Conservation (phyloP, 345 rosid species). For the Salix koriyanagi region DNA sequence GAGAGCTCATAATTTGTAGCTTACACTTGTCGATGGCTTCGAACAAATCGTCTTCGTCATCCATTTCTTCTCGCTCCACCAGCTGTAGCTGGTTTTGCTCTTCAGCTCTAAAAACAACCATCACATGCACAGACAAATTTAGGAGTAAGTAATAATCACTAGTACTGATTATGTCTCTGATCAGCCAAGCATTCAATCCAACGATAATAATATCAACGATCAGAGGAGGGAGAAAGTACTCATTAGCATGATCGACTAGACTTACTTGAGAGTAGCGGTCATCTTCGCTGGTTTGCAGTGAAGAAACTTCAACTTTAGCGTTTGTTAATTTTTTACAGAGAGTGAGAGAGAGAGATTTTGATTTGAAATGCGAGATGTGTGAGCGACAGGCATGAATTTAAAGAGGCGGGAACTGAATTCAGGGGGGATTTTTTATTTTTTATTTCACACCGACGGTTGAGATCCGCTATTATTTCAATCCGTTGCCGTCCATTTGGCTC, state of each 20-base stretch:
- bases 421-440: not conserved
- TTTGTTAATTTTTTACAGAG: not conserved
- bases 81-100: conserved; percentile 66
- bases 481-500: not conserved
- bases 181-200: too few relatives aligned
- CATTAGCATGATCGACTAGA: conserved; percentile 15
- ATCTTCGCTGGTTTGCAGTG: conserved; percentile 33
- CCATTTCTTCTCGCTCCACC: conserved; percentile 61
- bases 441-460: not conserved
- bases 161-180: not conserved
- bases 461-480: not conserved
- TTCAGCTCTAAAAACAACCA: conserved; percentile 47
- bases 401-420: conserved; percentile 42
- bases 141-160: not conserved
- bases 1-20: conserved; percentile 7
- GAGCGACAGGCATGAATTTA: conserved; percentile 4
- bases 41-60: conserved; percentile 66
- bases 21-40: conserved; percentile 74
- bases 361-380: conserved; percentile 1
- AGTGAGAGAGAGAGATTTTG: not conserved
- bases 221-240: not conserved
- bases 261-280: conserved; percentile 75
- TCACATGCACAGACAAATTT: not conserved
- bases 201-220: not conserved
- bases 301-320: conserved; percentile 9